phyloP scores from a whole-genome alignment of 495 filamentous ascomycete species.

The Talaromyces adpressus region DNA sequence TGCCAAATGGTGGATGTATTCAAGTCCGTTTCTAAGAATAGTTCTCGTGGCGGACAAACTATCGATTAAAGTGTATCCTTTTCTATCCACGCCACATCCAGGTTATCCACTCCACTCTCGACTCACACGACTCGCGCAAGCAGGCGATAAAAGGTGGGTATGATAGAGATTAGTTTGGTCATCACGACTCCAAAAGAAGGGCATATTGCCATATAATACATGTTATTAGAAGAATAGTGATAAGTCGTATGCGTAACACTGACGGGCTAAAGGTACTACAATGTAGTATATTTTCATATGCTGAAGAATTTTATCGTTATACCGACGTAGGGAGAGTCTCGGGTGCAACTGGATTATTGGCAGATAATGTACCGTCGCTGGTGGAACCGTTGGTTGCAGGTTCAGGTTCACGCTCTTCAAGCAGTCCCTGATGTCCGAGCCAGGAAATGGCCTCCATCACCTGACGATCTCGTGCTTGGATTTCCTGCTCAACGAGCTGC shows the following conservation, averaged over 20 bases:
- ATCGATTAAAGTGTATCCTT: not conserved
- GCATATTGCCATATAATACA: not conserved
- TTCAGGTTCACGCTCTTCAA: constrained; percentile 13
- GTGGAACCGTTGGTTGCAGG: not conserved
- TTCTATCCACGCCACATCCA: not conserved
- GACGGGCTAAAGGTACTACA: not conserved
- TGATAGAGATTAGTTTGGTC: not conserved
- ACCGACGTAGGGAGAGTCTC: not conserved
- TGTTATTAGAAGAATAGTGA: not conserved
- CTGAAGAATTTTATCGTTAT: not conserved
- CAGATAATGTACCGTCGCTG: not conserved
- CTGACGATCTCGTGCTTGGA: constrained; percentile 34
- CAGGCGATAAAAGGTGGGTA: not conserved
- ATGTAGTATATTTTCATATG: too few relatives aligned
- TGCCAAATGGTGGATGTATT: not conserved
- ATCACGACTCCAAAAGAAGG: not conserved
- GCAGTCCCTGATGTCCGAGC: constrained; percentile 35
- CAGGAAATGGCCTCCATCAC: constrained; percentile 38
- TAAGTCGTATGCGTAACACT: not conserved
- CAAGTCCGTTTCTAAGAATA: not conserved
- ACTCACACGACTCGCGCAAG: not conserved
- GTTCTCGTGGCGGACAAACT: not conserved
- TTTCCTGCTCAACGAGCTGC: constrained; percentile 42
- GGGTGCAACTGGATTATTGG: not conserved
- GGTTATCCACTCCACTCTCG: not conserved